Percentiles rank a stretch among this genome's conserved stretches.
Conservation (phyloP, 176 grass and related monocot species). For the Bothriochloa decipiens region DNA sequence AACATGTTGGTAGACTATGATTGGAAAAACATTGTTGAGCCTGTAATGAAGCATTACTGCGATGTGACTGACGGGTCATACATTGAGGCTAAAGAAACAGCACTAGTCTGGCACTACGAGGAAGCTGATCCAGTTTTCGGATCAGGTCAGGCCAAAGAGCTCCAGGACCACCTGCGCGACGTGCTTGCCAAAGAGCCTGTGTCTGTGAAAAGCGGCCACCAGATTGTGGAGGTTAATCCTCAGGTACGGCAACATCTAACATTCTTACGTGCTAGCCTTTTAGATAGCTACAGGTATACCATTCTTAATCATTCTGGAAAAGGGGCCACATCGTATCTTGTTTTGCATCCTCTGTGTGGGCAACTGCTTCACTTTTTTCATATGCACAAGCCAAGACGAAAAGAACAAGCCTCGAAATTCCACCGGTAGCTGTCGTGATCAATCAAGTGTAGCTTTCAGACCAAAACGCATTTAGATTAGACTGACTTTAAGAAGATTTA, state of each 20-base stretch:
- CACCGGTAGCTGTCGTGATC: conserved; percentile 44
- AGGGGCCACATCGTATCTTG: not conserved
- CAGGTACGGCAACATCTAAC: conserved; percentile 44
- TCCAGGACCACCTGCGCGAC: conserved; percentile 48
- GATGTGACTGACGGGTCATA: conserved; percentile 49
- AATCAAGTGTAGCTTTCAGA: conserved; percentile 47
- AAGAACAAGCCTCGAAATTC: conserved; percentile 20
- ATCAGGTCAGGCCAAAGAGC: conserved; percentile 46
- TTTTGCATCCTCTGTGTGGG: not conserved
- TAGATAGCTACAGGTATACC: not conserved
- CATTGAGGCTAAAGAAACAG: conserved; percentile 53
- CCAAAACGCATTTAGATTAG: conserved; percentile 49
- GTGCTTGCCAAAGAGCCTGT: conserved; percentile 50
- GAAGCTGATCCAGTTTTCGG: conserved; percentile 46
- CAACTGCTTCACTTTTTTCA: conserved; percentile 4
- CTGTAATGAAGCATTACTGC: conserved; percentile 46
- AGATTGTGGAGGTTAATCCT: conserved; percentile 56
- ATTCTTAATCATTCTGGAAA: not conserved
- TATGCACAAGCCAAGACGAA: conserved; percentile 26
- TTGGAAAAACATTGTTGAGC: conserved; percentile 48
- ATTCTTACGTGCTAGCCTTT: conserved; percentile 17
- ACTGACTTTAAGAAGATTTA: conserved; percentile 43
- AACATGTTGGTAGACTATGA: not conserved
- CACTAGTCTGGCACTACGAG: conserved; percentile 52
- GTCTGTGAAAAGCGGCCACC: conserved; percentile 42